Evolutionary conservation across 2,329 filamentous ascomycete species (phyloP).

Genomic region (Ambrosiella cleistominuta): DNA sequence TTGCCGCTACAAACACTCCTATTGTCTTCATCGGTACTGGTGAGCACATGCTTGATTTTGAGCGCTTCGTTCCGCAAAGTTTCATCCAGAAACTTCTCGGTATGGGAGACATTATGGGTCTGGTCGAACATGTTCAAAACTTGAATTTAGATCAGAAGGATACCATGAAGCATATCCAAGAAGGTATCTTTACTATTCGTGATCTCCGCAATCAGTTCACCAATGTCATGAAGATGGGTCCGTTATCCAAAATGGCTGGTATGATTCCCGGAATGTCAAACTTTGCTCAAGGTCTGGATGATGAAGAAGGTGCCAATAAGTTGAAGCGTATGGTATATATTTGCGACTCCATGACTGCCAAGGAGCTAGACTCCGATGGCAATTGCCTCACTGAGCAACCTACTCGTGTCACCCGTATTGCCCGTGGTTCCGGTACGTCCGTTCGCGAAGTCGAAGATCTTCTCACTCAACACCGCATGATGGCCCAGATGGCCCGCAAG

Average conservation of each 20-base stretch:
- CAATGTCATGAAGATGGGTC: conserved; percentile 99
- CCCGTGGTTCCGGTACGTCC: conserved; percentile 73
- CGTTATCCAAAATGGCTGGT: conserved; percentile 87
- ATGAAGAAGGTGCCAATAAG: conserved; percentile 86
- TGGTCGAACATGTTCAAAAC: conserved; percentile 92
- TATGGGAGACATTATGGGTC: conserved; percentile 90
- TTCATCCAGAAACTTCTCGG: conserved; percentile 89
- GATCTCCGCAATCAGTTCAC: conserved; percentile 88
- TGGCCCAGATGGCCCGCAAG: conserved; percentile 98
- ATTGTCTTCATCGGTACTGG: conserved; percentile 97
- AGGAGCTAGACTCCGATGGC: conserved; percentile 88
- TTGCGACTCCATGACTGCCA: conserved; percentile 93
- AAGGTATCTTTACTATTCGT: conserved; percentile 88
- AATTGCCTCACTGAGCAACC: conserved; percentile 89
- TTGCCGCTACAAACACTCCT: conserved; percentile 87
- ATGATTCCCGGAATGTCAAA: conserved; percentile 95
- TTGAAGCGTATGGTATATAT: conserved; percentile 98
- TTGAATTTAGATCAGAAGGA: conserved; percentile 95
- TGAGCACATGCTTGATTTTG: conserved; percentile 90
- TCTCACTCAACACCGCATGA: conserved; percentile 95
- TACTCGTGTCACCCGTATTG: conserved; percentile 79
- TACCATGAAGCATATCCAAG: conserved; percentile 96
- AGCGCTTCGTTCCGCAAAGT: conserved; percentile 78
- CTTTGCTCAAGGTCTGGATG: conserved; percentile 91
- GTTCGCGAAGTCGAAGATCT: conserved; percentile 91